phyloP scores from a whole-genome alignment of 2,329 filamentous ascomycete species.

The Penicillium capsulatum region DNA sequence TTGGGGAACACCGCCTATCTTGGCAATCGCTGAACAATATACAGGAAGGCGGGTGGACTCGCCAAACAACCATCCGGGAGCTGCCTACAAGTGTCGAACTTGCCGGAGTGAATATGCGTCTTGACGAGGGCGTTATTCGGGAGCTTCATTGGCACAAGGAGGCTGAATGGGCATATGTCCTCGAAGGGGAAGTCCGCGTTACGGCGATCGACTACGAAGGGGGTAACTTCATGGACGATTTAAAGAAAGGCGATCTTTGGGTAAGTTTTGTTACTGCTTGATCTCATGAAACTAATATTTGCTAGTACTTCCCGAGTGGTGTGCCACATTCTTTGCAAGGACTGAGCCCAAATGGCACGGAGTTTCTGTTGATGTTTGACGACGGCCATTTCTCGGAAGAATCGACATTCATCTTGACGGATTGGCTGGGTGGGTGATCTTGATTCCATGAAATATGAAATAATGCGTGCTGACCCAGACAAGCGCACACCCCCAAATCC shows the following conservation, averaged over 20 bases:
- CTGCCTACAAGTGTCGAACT: constrained; percentile 54
- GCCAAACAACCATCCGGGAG: constrained; percentile 55
- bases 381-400: constrained; percentile 57
- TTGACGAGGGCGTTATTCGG: constrained; percentile 67
- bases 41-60: constrained; percentile 71
- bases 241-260: constrained; percentile 69
- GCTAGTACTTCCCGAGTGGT: constrained; percentile 67
- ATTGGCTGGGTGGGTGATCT: constrained; percentile 62
- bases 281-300: too few relatives aligned
- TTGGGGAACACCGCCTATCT: not conserved
- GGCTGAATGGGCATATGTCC: constrained; percentile 72
- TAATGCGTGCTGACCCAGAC: too few relatives aligned
- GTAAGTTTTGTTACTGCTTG: too few relatives aligned
- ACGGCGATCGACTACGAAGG: constrained; percentile 71
- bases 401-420: constrained; percentile 68
- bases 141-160: constrained; percentile 80
- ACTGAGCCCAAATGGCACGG: constrained; percentile 58
- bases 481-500: constrained; percentile 66
- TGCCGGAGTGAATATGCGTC: constrained; percentile 73
- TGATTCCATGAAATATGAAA: too few relatives aligned
- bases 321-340: constrained; percentile 72
- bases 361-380: constrained; percentile 60
- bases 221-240: constrained; percentile 69
- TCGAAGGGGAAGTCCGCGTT: constrained; percentile 66
- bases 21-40: not conserved